These are phyloP conservation scores for Exsudoporus frostii DNA, from an alignment of 768 basidiomycete genomes.

Conservation along the genomic window DNA sequence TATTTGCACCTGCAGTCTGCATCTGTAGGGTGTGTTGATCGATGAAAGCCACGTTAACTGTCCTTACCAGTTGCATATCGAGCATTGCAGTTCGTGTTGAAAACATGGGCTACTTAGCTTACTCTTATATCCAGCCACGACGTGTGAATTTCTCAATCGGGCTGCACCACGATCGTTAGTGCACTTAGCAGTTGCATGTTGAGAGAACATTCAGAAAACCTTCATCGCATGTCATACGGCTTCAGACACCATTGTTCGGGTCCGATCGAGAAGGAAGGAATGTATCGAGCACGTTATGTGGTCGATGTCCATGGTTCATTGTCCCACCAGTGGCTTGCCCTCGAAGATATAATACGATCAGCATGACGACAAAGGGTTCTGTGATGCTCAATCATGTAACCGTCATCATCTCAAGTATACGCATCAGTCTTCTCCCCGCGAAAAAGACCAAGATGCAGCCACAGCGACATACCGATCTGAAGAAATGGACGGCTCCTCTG, in stretches of 20 bases:
- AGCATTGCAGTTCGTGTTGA: background rate
- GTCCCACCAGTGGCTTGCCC: no score
- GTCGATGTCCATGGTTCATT: no score
- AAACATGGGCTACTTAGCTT: background rate
- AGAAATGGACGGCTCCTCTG: conserved; percentile 30
- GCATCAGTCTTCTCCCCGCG: conserved; percentile 1
- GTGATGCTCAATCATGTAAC: conserved; percentile 10
- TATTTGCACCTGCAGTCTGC: no score
- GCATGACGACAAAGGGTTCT: no score
- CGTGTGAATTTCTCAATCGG: background rate
- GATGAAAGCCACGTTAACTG: background rate
- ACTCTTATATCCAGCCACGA: conserved; percentile 6
- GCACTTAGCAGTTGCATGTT: background rate
- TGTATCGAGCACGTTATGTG: no score
- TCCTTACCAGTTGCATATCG: conserved; percentile 9
- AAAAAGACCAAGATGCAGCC: conserved; percentile 27
- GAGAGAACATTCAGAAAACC: background rate
- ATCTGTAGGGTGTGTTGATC: background rate
- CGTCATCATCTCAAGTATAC: conserved; percentile 9
- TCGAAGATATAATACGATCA: no score
- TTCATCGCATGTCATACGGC: background rate
- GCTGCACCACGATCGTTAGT: background rate
- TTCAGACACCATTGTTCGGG: no score
- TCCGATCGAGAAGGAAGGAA: no score
- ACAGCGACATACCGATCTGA: conserved; percentile 31